Conservation (phyloP, 768 basidiomycete species). For the Tylopilus sp. region DNA sequence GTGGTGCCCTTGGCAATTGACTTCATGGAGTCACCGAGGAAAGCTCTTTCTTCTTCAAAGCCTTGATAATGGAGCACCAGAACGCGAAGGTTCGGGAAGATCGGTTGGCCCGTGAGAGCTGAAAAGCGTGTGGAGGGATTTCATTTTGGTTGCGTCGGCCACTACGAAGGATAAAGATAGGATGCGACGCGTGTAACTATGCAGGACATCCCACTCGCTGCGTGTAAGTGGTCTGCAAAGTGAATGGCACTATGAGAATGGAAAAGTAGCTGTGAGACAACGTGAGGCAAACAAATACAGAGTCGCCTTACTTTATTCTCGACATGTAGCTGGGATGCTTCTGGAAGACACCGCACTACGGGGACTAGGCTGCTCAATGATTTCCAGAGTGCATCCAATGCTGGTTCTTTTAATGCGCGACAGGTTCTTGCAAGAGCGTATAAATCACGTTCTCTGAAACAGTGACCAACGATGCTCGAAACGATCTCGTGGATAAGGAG, state of each 20-base stretch:
- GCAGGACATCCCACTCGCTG: background rate
- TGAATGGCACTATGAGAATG: background rate
- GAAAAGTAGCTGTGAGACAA: background rate
- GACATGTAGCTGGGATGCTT: background rate
- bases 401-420: background rate
- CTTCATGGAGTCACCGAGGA: background rate
- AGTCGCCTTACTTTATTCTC: background rate
- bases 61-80: background rate
- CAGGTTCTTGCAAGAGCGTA: background rate
- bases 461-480: background rate
- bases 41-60: too few species aligned
- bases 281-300: background rate
- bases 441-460: background rate
- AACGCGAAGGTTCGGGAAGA: background rate
- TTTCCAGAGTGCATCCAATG: background rate
- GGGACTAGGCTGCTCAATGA: too few species aligned
- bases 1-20: background rate
- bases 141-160: background rate
- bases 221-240: background rate
- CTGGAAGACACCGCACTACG: background rate
- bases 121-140: background rate
- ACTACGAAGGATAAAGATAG: background rate
- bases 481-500: background rate
- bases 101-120: background rate
- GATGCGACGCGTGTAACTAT: background rate